Evolutionary conservation across 2,329 filamentous ascomycete species (phyloP).

Genomic region (Keithomyces neogunnii): DNA sequence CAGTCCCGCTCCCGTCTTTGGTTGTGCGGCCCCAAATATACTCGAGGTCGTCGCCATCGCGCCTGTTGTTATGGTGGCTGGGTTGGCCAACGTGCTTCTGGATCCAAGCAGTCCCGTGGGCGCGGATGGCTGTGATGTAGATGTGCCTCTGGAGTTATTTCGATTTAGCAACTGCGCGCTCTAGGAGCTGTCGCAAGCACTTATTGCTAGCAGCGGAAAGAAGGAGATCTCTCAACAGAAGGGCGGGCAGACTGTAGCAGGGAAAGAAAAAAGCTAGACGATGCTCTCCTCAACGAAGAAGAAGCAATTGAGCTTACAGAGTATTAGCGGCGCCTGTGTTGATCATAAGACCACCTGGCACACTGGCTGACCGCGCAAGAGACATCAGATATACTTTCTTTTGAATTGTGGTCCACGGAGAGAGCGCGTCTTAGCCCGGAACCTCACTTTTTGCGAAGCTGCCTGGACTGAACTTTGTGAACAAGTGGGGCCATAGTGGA

Average conservation of each 20-base stretch:
- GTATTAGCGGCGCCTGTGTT: slow-evolving; percentile 54
- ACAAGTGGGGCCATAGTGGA: not conserved
- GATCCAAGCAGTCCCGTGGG: slow-evolving; percentile 29
- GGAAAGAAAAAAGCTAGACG: not conserved
- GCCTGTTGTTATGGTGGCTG: slow-evolving; percentile 18
- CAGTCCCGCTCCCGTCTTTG: slow-evolving; percentile 18
- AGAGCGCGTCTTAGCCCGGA: slow-evolving; percentile 3
- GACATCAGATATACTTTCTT: slow-evolving; percentile 28
- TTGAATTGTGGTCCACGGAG: slow-evolving; percentile 4
- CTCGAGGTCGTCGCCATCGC: slow-evolving; percentile 28
- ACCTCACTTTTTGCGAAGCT: slow-evolving; percentile 4
- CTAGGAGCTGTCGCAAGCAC: not conserved
- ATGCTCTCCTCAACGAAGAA: not conserved
- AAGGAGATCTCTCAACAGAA: not conserved
- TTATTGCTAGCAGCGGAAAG: not conserved
- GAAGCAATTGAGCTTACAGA: slow-evolving; percentile 19
- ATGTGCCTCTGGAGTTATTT: slow-evolving; percentile 12
- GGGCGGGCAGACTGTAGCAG: not conserved
- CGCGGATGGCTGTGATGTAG: slow-evolving; percentile 24
- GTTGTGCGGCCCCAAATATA: slow-evolving; percentile 25
- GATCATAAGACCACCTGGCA: slow-evolving; percentile 52
- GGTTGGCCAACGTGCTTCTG: slow-evolving; percentile 16
- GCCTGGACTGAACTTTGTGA: not conserved
- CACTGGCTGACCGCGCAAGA: slow-evolving; percentile 49
- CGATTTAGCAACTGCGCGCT: not conserved